Base-by-base conservation (phyloP, 1,284 basidiomycete species). In the Apiotrichum domesticum region DNA sequence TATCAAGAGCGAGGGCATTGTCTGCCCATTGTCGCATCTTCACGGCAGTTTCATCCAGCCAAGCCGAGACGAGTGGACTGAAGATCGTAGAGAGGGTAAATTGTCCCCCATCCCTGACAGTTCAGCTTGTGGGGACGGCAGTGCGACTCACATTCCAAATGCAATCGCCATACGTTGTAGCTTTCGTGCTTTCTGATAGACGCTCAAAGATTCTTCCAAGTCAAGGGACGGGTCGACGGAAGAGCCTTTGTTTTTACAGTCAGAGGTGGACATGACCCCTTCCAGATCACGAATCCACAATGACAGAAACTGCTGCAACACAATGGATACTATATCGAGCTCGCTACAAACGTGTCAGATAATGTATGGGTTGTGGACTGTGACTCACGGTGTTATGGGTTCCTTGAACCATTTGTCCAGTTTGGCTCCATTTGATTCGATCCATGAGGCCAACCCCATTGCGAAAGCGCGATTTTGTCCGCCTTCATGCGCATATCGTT, bases 21-120 rank as follows among this genome's bases (percentile, higher is more conserved):
- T 93, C 84, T 3, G 97, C 93, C 96, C 96, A 99, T 65, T 93
- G 87, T 45, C 83, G 81, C 5, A 95, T 98, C 79, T 92, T 97
- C 58, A 80, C 83, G 63, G 95, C 90, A 0, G 91, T 96, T 59
- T 87, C 86, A n/a, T 84, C 70, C 7, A 99, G 78, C 95, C 95
- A 99, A 61, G 88, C 85, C 4, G 85, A 82, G 9, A 98, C 88
- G 71, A 91, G 92, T 2, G 88, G 85, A 72, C 90, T 87, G 69
- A 98, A 98, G 77, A 90, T 90, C 2, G 77, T 79, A 7, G 83
- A 81, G 15, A 88, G 74, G 59, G 89, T 82, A 63, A 90, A 87
- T n/a, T 63, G 57, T 4, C 66, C 43, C 4, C 59, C 60, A 21
- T 66, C 63, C 47, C 63, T 66, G 39, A 6, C 4, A 15, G 35